A percentile compares a stretch with the other conserved stretches of the same genome.
Conservation (phyloP, 805 yeast genomes). For the Candida boleticola region DNA sequence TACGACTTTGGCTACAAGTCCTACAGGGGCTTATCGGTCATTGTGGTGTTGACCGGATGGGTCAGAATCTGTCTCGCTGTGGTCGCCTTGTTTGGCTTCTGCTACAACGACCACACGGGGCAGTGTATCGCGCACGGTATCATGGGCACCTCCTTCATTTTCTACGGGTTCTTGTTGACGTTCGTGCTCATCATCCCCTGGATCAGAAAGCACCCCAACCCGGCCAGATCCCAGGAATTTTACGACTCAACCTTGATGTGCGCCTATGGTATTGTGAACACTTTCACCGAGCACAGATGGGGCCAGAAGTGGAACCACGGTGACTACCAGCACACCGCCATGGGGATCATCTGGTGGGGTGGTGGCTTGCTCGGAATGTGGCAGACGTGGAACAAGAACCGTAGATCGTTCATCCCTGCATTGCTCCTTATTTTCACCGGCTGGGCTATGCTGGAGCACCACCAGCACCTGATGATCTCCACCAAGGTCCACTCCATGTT, state of each 20-base stretch:
- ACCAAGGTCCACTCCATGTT: conserved; percentile 87
- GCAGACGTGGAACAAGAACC: conserved; percentile 56
- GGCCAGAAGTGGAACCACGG: conserved; percentile 92
- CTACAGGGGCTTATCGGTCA: conserved; percentile 33
- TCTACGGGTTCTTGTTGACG: conserved; percentile 71
- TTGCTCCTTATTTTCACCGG: conserved; percentile 84
- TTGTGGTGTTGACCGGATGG: conserved; percentile 64
- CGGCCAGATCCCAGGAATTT: conserved; percentile 65
- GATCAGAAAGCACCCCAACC: conserved; percentile 48
- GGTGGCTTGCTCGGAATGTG: conserved; percentile 87
- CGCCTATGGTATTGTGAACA: conserved; percentile 88
- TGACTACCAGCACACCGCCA: conserved; percentile 91
- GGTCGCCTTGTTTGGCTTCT: conserved; percentile 82
- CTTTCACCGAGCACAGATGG: conserved; percentile 97
- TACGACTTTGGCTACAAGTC: neutral
- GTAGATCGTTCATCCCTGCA: conserved; percentile 79
- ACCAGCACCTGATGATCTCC: conserved; percentile 70
- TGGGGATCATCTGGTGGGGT: conserved; percentile 97
- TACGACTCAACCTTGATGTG: conserved; percentile 81
- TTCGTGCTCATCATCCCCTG: conserved; percentile 72
- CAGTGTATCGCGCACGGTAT: conserved; percentile 97
- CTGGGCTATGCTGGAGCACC: conserved; percentile 91
- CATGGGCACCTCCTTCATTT: conserved; percentile 87
- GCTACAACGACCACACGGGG: conserved; percentile 80
- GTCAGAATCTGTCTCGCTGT: conserved; percentile 79